These are phyloP conservation scores for Peribolospora baueri DNA, from an alignment of 768 basidiomycete species.

Conservation along the genomic window DNA sequence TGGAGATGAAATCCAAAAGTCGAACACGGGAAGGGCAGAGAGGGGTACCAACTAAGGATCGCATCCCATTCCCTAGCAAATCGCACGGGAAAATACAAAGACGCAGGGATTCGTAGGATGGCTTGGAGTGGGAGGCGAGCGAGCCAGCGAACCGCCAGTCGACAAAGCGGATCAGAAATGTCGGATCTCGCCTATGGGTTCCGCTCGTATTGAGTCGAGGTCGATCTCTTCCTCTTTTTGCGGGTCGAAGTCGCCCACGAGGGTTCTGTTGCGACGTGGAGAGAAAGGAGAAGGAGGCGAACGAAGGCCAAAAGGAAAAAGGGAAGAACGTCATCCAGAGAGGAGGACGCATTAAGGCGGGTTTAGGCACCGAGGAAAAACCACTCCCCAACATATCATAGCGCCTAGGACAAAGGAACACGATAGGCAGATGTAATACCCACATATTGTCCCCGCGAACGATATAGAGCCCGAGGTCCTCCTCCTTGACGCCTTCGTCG, in stretches of 20 bases:
- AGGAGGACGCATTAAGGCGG: background rate
- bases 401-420: background rate
- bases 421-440: conserved; percentile 20
- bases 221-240: conserved; percentile 70
- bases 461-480: conserved; percentile 79
- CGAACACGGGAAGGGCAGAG: too few species aligned
- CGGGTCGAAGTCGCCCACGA: conserved; percentile 24
- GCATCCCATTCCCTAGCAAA: too few species aligned
- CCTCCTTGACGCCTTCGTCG: conserved; percentile 83
- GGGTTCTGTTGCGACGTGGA: conserved; percentile 13
- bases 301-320: background rate
- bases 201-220: conserved; percentile 55
- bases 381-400: background rate
- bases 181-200: conserved; percentile 34
- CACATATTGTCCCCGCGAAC: conserved; percentile 98
- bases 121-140: too few species aligned
- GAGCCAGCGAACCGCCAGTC: too few species aligned
- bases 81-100: too few species aligned
- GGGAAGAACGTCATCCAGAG: background rate
- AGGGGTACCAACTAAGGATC: too few species aligned
- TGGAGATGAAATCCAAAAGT: too few species aligned
- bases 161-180: conserved; percentile 1
- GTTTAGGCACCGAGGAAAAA: background rate
- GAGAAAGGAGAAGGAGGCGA: background rate
- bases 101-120: too few species aligned